A percentile compares a stretch with the other conserved stretches of the same genome.
phyloP scores from a whole-genome alignment of 1,284 basidiomycete species.

The Sporisorium scitamineum region DNA sequence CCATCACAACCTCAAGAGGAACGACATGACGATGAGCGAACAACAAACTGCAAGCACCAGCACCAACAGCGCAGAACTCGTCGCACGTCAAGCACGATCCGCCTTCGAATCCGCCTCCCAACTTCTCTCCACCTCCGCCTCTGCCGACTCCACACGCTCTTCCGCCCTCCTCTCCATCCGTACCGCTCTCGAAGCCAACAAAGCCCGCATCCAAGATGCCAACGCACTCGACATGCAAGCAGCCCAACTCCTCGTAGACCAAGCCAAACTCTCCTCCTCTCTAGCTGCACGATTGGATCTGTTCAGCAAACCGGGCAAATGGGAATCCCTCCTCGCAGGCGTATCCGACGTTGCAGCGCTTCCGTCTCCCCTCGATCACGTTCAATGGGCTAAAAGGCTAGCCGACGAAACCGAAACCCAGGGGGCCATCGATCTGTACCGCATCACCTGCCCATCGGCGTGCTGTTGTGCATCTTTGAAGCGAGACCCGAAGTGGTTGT shows the following conservation, averaged over 20 bases:
- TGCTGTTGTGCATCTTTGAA: slow-evolving; percentile 96
- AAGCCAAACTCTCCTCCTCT: slow-evolving; percentile 84
- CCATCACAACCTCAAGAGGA: not conserved
- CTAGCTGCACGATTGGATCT: slow-evolving; percentile 89
- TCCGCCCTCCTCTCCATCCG: slow-evolving; percentile 54
- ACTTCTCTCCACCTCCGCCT: slow-evolving; percentile 31
- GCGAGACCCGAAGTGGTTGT: slow-evolving; percentile 97
- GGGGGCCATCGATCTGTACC: slow-evolving; percentile 86
- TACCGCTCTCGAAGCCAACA: slow-evolving; percentile 45
- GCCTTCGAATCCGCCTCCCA: slow-evolving; percentile 47
- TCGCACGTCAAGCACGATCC: slow-evolving; percentile 44
- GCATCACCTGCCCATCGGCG: slow-evolving; percentile 95
- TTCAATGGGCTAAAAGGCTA: slow-evolving; percentile 87
- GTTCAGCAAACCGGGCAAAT: slow-evolving; percentile 82
- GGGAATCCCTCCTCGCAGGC: slow-evolving; percentile 92
- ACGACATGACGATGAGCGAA: not conserved
- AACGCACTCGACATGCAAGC: slow-evolving; percentile 62
- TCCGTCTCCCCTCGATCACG: slow-evolving; percentile 85
- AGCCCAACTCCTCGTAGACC: slow-evolving; percentile 80
- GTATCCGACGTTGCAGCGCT: slow-evolving; percentile 86
- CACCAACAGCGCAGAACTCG: slow-evolving; percentile 16
- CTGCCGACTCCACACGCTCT: slow-evolving; percentile 45
- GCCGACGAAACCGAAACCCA: slow-evolving; percentile 71
- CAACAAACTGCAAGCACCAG: not conserved
- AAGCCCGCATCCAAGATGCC: slow-evolving; percentile 49